phyloP scores from a whole-genome alignment of 306 rosid species.

The Cercis canadensis region DNA sequence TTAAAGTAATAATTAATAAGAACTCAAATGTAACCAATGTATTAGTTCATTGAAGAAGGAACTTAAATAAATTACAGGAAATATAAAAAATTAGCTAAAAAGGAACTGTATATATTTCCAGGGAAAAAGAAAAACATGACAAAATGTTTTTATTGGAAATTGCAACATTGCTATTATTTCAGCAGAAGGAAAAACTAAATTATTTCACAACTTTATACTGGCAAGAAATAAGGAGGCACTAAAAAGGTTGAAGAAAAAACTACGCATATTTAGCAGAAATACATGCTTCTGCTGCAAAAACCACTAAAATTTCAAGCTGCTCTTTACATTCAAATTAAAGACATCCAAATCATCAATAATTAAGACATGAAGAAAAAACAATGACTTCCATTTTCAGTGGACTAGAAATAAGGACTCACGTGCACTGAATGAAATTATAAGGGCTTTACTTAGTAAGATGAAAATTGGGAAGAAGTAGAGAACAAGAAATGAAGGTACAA shows the following conservation, averaged over 20 bases:
- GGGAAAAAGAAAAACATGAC: neutral
- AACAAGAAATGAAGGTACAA: slow-evolving; percentile 18
- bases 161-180: neutral
- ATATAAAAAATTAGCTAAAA: neutral
- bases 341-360: neutral
- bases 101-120: neutral
- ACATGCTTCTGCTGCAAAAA: too few species aligned
- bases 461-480: neutral
- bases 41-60: slow-evolving; percentile 2
- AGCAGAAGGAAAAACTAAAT: neutral
- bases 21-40: slow-evolving; percentile 19
- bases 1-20: neutral
- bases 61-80: slow-evolving; percentile 7
- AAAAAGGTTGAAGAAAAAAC: too few species aligned
- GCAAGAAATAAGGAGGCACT: too few species aligned
- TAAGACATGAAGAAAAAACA: neutral
- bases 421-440: slow-evolving; percentile 24
- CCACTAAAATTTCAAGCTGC: neutral
- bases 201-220: too few species aligned
- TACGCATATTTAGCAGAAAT: too few species aligned
- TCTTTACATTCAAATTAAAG: neutral
- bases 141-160: too few species aligned
- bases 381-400: slow-evolving; percentile 13
- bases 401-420: neutral
- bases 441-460: neutral